phyloP scores from a whole-genome alignment of 176 grass and related monocot species.

The Eragrostis nindensis region DNA sequence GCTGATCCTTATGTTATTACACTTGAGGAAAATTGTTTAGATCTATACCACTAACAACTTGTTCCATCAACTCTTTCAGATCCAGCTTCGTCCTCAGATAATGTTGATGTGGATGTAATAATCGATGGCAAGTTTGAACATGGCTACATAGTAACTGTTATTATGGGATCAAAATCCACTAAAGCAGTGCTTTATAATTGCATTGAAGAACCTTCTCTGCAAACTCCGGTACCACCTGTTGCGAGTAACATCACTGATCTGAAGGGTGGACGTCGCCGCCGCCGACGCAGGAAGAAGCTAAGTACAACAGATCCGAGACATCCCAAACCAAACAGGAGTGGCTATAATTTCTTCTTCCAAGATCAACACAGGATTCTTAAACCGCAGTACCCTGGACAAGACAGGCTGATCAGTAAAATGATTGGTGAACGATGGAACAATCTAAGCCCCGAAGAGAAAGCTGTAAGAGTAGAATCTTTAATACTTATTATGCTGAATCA shows the following conservation, averaged over 20 bases:
- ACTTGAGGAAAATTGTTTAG: conserved; percentile 5
- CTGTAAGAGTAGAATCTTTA: conserved; percentile 65
- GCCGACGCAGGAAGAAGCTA: conserved; percentile 65
- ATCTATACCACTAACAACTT: conserved; percentile 33
- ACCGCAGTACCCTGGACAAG: conserved; percentile 69
- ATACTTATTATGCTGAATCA: conserved; percentile 14
- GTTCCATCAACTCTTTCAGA: conserved; percentile 43
- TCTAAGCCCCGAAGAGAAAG: conserved; percentile 78
- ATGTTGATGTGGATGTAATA: conserved; percentile 62
- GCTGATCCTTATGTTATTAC: not conserved
- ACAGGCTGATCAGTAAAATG: conserved; percentile 86
- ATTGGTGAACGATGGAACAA: conserved; percentile 83
- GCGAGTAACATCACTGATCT: conserved; percentile 41
- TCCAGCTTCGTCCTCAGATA: conserved; percentile 44
- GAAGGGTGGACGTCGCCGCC: conserved; percentile 41
- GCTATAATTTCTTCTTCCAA: conserved; percentile 97
- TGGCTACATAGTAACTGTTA: conserved; percentile 88
- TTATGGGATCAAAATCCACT: conserved; percentile 66
- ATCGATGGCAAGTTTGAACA: conserved; percentile 94
- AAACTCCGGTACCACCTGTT: conserved; percentile 34
- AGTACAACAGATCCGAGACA: conserved; percentile 80
- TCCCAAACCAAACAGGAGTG: conserved; percentile 92
- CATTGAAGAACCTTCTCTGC: conserved; percentile 45
- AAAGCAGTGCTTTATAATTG: conserved; percentile 87
- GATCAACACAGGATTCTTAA: conserved; percentile 91